Evolutionary conservation across 1,139 yeast species (phyloP).

Genomic region (Candida pseudocylindracea): DNA sequence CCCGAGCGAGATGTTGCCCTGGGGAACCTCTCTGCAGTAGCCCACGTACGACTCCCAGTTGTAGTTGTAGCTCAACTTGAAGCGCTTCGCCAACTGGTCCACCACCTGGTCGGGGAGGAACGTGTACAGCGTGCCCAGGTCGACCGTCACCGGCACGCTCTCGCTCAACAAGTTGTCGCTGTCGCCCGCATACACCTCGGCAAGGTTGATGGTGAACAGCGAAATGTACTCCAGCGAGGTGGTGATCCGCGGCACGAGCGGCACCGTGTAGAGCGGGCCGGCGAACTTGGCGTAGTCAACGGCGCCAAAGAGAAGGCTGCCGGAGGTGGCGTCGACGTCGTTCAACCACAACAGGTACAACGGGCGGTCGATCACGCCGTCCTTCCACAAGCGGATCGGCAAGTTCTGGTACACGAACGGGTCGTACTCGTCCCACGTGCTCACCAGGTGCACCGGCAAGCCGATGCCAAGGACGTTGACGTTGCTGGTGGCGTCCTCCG

Average conservation of each 20-base stretch:
- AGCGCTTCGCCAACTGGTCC: constrained; percentile 1
- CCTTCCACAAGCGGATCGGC: constrained; percentile 8
- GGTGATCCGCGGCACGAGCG: constrained; percentile 3
- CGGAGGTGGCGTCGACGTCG: constrained; percentile 12
- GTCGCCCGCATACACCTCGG: background rate
- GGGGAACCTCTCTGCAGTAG: constrained; percentile 2
- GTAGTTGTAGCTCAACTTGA: constrained; percentile 4
- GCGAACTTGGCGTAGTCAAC: constrained; percentile 28
- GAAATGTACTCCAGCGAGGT: too few species aligned
- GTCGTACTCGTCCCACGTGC: background rate
- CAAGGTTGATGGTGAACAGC: too few species aligned
- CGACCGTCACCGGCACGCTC: constrained; percentile 10
- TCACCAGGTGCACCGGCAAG: constrained; percentile 6
- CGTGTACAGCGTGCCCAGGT: constrained; percentile 19
- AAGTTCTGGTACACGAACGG: constrained; percentile 9
- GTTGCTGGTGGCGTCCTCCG: constrained; percentile 24
- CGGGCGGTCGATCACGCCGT: constrained; percentile 24
- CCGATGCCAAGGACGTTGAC: constrained; percentile 47
- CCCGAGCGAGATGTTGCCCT: constrained; percentile 3
- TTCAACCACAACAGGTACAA: constrained; percentile 33
- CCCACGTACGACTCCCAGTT: constrained; percentile 2
- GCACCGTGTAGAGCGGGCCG: constrained; percentile 9
- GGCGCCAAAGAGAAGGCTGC: constrained; percentile 33
- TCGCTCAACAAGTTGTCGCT: constrained; percentile 1
- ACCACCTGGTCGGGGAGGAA: constrained; percentile 8